A percentile compares a stretch with the other conserved stretches of the same genome.
phyloP scores from a whole-genome alignment of 768 basidiomycete species.

The Mycena latifolia region DNA sequence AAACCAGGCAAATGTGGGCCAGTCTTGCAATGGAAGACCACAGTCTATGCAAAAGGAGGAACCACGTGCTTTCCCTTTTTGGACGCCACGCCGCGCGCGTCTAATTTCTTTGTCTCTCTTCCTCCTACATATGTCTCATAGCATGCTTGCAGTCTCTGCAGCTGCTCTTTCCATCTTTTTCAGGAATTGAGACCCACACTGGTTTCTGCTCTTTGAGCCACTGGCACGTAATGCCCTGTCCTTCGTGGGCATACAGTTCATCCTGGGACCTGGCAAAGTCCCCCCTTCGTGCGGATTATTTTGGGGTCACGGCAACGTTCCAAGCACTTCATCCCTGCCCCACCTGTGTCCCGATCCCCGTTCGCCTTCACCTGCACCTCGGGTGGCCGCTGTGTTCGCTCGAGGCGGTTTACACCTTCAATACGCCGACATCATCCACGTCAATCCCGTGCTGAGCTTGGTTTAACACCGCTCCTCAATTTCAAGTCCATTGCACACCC shows the following conservation, averaged over 20 bases:
- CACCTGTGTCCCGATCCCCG: not conserved
- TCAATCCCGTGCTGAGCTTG: slow-evolving; percentile 8
- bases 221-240: slow-evolving; percentile 3
- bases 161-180: slow-evolving; percentile 12
- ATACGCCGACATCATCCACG: not conserved
- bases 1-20: no score
- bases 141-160: slow-evolving; percentile 21
- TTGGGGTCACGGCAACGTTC: not conserved
- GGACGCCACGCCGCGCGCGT: no score
- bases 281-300: not conserved
- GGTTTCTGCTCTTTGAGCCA: not conserved
- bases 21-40: no score
- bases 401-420: not conserved
- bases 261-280: not conserved
- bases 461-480: slow-evolving; percentile 9
- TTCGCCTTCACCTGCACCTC: not conserved
- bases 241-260: not conserved
- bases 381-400: not conserved
- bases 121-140: not conserved
- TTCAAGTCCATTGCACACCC: slow-evolving; percentile 7
- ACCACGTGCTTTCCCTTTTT: no score
- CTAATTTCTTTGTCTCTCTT: slow-evolving; percentile 2
- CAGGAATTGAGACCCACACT: slow-evolving; percentile 6
- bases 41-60: no score
- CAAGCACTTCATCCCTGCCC: not conserved